These are phyloP conservation scores for Sclerotinia spermophila DNA, from an alignment of 2,329 filamentous ascomycete species.

Conservation along the genomic window DNA sequence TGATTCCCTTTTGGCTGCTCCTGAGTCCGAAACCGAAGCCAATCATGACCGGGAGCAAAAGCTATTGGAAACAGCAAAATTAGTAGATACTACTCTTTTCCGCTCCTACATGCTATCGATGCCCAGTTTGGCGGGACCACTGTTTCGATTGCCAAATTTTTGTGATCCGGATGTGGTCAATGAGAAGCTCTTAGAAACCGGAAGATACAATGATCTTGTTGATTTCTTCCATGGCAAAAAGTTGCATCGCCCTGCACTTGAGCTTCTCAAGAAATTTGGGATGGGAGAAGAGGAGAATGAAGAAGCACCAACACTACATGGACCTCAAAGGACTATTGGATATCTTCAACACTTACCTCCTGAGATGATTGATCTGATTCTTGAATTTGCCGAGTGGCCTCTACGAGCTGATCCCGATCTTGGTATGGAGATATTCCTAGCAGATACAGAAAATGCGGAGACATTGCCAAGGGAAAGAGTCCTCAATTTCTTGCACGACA, in stretches of 20 bases:
- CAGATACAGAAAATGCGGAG: slow-evolving; percentile 93
- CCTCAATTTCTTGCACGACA: slow-evolving; percentile 65
- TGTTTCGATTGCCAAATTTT: slow-evolving; percentile 96
- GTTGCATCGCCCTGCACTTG: slow-evolving; percentile 81
- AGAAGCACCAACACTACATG: slow-evolving; percentile 59
- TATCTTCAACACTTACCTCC: slow-evolving; percentile 89
- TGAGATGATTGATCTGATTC: slow-evolving; percentile 82
- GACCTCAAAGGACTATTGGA: slow-evolving; percentile 76
- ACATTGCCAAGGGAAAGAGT: slow-evolving; percentile 76
- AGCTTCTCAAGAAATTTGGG: slow-evolving; percentile 78
- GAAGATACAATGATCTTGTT: slow-evolving; percentile 89
- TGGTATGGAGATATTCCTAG: slow-evolving; percentile 90
- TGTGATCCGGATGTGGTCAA: slow-evolving; percentile 95
- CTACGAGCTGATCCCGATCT: slow-evolving; percentile 66
- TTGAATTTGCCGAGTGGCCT: slow-evolving; percentile 91
- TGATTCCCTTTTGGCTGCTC: slow-evolving; percentile 52
- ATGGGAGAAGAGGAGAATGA: slow-evolving; percentile 51
- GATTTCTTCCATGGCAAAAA: slow-evolving; percentile 97
- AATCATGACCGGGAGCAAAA: slow-evolving; percentile 63
- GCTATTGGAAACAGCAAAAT: slow-evolving; percentile 69
- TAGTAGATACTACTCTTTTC: slow-evolving; percentile 94
- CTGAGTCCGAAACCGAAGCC: slow-evolving; percentile 36
- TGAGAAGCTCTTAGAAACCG: slow-evolving; percentile 82
- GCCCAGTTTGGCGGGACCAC: slow-evolving; percentile 76
- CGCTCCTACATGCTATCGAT: slow-evolving; percentile 91